Base-by-base conservation (phyloP, 371 early-diverging fungal genomes). In the Apophysomyces ossiformis region DNA sequence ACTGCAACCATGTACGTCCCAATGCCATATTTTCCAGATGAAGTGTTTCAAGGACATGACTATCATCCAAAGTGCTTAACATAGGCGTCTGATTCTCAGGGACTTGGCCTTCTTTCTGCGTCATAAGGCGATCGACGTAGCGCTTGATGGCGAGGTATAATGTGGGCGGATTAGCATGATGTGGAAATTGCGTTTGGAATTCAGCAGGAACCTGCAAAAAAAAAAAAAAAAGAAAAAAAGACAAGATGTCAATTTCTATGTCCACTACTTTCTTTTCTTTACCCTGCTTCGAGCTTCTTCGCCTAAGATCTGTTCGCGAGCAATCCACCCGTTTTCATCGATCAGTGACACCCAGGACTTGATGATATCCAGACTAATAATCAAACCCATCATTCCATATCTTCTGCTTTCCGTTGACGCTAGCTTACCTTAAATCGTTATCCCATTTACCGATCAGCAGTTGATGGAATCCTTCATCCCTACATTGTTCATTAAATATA, bases 391-490 rank as follows among this genome's bases (percentile, higher is more conserved):
- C 32, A 26, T 26, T 26, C 1, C 32, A 26, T 26, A 26, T 26
- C 32, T 26, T 26, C 32, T 26, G 32, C 32, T 26, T 26, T 26
- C 32, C 32, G 32, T 26, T 26, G 32, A 2, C 32, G 2, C 32
- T 26, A 26, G 32, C 37, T 15, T 70, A 82, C 84, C 85, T 84
- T 7, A 97, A 78, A 66, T 94, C 95, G 61, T 88, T 90, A 67
- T 98, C 96, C 93, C 95, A 98, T 61, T 85, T 84, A 0, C 93
- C 91, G 61, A 98, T 83, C 15, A 98, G 66, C 3, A 92, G 79
- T 69, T 94, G 92, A 64, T 96, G 96, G 78, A 97, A 98, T 0
- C 98, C 98, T 76, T 96, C 96, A 71, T 98, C 98, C 94, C 87
- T 87, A 26, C 2, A 2, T 26, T 26, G 32, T 26, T 2, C 32